Evolutionary conservation across 2,329 filamentous ascomycete species (phyloP).

Genomic region (Aspergillus ustus): DNA sequence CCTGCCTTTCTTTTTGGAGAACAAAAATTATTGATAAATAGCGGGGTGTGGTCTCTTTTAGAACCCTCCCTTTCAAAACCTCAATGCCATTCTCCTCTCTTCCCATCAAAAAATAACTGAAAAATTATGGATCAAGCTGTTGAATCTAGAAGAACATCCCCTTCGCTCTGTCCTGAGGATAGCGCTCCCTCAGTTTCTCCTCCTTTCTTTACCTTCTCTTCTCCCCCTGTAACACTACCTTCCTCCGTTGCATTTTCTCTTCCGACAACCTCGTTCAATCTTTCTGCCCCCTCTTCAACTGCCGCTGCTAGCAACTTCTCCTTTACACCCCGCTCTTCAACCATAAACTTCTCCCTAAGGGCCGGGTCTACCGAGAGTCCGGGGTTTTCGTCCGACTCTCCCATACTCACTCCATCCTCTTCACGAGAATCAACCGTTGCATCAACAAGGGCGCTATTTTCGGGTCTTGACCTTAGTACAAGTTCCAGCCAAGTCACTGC

Average conservation of each 20-base stretch:
- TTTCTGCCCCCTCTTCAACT: background rate
- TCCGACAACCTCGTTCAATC: background rate
- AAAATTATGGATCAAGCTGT: background rate
- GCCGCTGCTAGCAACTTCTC: background rate
- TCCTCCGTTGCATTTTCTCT: background rate
- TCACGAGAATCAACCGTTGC: constrained; percentile 3
- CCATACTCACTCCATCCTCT: background rate
- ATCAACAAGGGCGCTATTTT: background rate
- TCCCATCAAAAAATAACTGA: background rate
- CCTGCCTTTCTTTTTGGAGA: background rate
- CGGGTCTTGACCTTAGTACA: background rate
- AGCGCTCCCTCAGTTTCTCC: background rate
- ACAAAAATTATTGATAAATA: background rate
- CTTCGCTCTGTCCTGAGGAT: background rate
- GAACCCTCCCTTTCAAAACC: background rate
- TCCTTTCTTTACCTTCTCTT: background rate
- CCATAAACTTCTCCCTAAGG: background rate
- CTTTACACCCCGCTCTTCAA: background rate
- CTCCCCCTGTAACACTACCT: background rate
- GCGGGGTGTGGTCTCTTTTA: background rate
- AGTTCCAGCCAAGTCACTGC: background rate
- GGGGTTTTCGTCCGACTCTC: background rate
- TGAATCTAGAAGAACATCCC: background rate
- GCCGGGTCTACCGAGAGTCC: background rate
- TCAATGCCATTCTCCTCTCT: background rate